phyloP scores from a whole-genome alignment of 1,139 yeast species.

The Yamadazyma mexicana region DNA sequence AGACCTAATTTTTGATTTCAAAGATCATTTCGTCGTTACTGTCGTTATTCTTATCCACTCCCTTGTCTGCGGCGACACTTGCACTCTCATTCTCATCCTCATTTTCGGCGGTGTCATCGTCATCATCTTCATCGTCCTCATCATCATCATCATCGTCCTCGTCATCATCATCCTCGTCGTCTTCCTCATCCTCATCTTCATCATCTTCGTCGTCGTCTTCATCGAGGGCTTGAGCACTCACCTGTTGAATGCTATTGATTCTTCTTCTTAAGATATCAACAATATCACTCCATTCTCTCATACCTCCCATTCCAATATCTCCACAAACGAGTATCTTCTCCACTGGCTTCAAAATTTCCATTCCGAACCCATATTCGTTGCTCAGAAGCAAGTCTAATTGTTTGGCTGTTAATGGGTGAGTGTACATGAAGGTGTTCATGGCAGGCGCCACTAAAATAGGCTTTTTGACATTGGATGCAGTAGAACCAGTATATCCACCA shows the following conservation, averaged over 20 bases:
- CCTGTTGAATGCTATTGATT: conserved; percentile 34
- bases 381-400: conserved; percentile 61
- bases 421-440: conserved; percentile 95
- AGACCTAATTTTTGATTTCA: conserved; percentile 22
- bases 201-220: conserved; percentile 34
- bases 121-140: conserved; percentile 29
- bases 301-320: conserved; percentile 97
- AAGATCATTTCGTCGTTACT: conserved; percentile 38
- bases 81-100: conserved; percentile 27
- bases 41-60: conserved; percentile 8
- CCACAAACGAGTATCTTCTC: conserved; percentile 94
- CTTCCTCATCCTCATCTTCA: conserved; percentile 38
- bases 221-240: conserved; percentile 29
- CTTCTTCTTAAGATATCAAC: conserved; percentile 73
- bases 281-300: conserved; percentile 95
- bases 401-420: conserved; percentile 87
- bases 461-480: conserved; percentile 35
- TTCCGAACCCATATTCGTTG: conserved; percentile 46
- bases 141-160: conserved; percentile 33
- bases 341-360: conserved; percentile 85
- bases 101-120: conserved; percentile 22
- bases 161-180: conserved; percentile 37
- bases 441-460: conserved; percentile 95
- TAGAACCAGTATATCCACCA: conserved; percentile 5
- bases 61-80: conserved; percentile 19